phyloP scores from a whole-genome alignment of 2,329 filamentous ascomycete genomes.

The Chaetomiaceae sp. region DNA sequence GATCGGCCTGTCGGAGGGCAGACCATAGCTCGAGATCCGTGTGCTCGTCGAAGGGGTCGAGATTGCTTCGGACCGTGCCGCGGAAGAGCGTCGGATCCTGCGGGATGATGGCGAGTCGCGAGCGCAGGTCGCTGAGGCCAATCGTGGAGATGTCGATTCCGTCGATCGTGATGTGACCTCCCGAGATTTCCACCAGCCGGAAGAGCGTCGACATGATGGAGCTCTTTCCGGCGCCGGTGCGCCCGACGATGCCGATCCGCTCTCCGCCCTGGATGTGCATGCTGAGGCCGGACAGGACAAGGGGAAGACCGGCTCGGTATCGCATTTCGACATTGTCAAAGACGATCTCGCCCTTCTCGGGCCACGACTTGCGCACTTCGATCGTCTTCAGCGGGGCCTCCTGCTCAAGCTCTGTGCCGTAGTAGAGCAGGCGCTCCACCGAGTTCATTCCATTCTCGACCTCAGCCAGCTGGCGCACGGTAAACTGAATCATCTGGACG shows the following conservation, averaged over 20 bases:
- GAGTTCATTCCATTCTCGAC: slow-evolving; percentile 98
- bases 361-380: slow-evolving; percentile 73
- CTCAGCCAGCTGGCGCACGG: slow-evolving; percentile 86
- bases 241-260: slow-evolving; percentile 74
- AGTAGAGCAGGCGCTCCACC: slow-evolving; percentile 86
- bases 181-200: slow-evolving; percentile 63
- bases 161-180: slow-evolving; percentile 60
- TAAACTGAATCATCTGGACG: slow-evolving; percentile 94
- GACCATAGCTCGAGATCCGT: slow-evolving; percentile 73
- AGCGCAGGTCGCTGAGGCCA: slow-evolving; percentile 70
- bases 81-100: slow-evolving; percentile 81
- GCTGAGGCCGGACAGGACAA: slow-evolving; percentile 65
- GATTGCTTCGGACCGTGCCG: slow-evolving; percentile 72
- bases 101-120: slow-evolving; percentile 74
- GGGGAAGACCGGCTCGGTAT: slow-evolving; percentile 65
- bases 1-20: slow-evolving; percentile 69
- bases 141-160: slow-evolving; percentile 66
- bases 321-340: slow-evolving; percentile 76
- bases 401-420: slow-evolving; percentile 79
- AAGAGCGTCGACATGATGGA: slow-evolving; percentile 81
- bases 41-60: slow-evolving; percentile 77
- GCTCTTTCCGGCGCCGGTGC: slow-evolving; percentile 77
- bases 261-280: slow-evolving; percentile 73
- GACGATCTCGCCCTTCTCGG: slow-evolving; percentile 74
- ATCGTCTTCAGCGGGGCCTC: slow-evolving; percentile 78